Evolutionary conservation across 768 basidiomycete species (phyloP), one percentile per base, ranked within the genome.

Genomic region (Lyophyllum atratum): DNA sequence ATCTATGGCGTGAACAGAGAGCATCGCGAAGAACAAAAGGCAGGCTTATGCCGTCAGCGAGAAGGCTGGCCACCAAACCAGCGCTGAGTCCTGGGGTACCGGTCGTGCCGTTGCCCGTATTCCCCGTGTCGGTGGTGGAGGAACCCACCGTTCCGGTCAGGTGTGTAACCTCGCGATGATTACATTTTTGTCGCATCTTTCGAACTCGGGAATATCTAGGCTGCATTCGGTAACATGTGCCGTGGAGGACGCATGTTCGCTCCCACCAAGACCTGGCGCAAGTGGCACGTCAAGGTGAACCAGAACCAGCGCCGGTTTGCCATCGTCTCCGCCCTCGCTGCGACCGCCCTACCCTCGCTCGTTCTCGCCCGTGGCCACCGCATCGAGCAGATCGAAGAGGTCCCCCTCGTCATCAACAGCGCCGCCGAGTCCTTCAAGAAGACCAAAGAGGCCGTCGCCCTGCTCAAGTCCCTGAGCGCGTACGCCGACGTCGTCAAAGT

Each of bases 211-310:
- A 54, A 12, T 33, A 24, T 37, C 34, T 54, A 96, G 90, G 97
- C 93, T 74, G 97, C 97, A 29, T 98, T 98, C 80, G 97, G 97
- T 71, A 98, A 98, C 90, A 98, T 99, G 97, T 98, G 96, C 84
- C 92, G 97, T 76, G 96, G 97, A 72, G 97, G 97, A 82, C 94
- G 97, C 72, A 98, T 99, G 97, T 98, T 99, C 78, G 96, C 96
- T 26, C 97, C 97, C 17, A 98, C 96, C 79, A 98, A 97, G 84
- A 92, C 87, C 72, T 98, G 95, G 96, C 90, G 96, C 79, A 95
- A 88, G 76, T 99, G 97, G 97, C 97, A 99, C 80, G 92, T 98
- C 82, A 99, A 98, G 82, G 92, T 98, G 59, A 95, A 95, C 88
- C 92, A 95, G 83, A 96, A 95, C 85, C 95, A 98, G 79, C 92